phyloP scores from a whole-genome alignment of 495 filamentous ascomycete genomes.

The Penicillium paradoxum region DNA sequence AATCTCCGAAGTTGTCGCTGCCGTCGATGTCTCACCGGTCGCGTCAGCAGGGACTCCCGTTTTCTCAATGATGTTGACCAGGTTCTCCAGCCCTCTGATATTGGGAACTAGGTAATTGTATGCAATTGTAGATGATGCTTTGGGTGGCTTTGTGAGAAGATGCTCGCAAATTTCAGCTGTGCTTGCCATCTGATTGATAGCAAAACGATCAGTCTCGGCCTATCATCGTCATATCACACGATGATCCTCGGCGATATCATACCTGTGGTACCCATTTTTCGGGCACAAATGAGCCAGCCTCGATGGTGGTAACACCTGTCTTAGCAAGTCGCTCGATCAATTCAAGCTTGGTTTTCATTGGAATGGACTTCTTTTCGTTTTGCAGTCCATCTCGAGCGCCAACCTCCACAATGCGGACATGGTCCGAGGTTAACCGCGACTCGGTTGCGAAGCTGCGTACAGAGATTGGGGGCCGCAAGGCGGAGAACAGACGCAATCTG shows the following conservation, averaged over 20 bases:
- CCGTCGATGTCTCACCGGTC: constrained; percentile 30
- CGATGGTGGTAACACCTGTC: constrained; percentile 81
- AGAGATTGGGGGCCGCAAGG: constrained; percentile 24
- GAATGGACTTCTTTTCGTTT: constrained; percentile 84
- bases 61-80: constrained; percentile 42
- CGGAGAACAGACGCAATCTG: constrained; percentile 29
- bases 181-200: constrained; percentile 71
- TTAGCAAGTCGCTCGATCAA: constrained; percentile 74
- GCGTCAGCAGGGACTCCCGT: constrained; percentile 39
- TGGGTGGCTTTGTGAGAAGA: constrained; percentile 56
- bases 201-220: constrained; percentile 3
- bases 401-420: constrained; percentile 78
- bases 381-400: constrained; percentile 92
- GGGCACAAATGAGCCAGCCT: constrained; percentile 91
- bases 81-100: constrained; percentile 64
- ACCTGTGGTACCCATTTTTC: constrained; percentile 99
- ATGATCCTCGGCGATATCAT: constrained; percentile 8
- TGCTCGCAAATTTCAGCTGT: constrained; percentile 76
- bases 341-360: constrained; percentile 78
- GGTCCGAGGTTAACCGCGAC: constrained; percentile 47
- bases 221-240: background rate
- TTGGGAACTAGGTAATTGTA: constrained; percentile 97
- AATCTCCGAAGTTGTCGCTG: constrained; percentile 58
- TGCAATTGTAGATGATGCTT: constrained; percentile 60
- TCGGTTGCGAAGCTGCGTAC: constrained; percentile 39